phyloP scores from a whole-genome alignment of 768 basidiomycete species.

The Tremella mesenterica region DNA sequence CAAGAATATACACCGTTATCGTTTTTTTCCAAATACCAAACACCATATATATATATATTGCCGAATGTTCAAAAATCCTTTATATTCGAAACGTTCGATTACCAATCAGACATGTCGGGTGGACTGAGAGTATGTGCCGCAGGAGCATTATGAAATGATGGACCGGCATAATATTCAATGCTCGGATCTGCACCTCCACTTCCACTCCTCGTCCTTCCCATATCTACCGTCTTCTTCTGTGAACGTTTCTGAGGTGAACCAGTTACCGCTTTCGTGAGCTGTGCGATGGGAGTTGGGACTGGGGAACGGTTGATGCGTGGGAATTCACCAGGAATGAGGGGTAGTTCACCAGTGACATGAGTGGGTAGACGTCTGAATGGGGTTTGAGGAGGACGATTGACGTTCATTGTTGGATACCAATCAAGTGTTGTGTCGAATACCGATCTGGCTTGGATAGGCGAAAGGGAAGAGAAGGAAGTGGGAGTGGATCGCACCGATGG shows the following conservation, averaged over 20 bases:
- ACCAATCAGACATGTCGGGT: conserved; percentile 37
- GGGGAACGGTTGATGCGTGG: conserved; percentile 15
- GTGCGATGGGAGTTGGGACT: background rate
- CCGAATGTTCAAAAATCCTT: no score
- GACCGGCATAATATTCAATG: conserved; percentile 24
- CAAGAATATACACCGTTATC: no score
- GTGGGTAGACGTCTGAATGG: conserved; percentile 15
- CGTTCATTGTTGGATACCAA: conserved; percentile 29
- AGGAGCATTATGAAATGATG: conserved; percentile 37
- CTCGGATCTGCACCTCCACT: background rate
- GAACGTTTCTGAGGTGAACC: no score
- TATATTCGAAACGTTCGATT: no score
- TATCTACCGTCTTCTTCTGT: no score
- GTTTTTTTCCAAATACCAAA: no score
- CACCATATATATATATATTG: no score
- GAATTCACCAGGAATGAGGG: conserved; percentile 25
- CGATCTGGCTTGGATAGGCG: no score
- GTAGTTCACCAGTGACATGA: conserved; percentile 6
- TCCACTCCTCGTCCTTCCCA: background rate
- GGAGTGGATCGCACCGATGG: background rate
- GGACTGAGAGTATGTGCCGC: conserved; percentile 23
- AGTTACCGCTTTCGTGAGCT: background rate
- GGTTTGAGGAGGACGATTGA: conserved; percentile 33
- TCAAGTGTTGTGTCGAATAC: no score
- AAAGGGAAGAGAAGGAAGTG: conserved; percentile 8